Percentiles rank a stretch among this genome's conserved stretches.
These are phyloP conservation scores for Cystofilobasidium bisporidii DNA, from an alignment of 768 basidiomycete genomes.

Conservation along the genomic window DNA sequence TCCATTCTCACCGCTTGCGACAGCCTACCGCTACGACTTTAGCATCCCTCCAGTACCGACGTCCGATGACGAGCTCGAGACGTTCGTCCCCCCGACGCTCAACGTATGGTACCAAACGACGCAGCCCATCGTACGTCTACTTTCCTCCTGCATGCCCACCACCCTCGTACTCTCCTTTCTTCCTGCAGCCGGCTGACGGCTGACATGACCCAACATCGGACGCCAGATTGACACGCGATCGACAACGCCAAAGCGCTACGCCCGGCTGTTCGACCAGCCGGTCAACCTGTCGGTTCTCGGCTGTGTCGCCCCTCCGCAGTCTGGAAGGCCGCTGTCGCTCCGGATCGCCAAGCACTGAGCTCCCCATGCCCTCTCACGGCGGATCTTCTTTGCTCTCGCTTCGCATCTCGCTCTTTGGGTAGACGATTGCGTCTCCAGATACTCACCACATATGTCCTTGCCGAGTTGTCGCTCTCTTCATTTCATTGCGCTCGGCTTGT, in stretches of 20 bases:
- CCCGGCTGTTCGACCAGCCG: background rate
- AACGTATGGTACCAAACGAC: background rate
- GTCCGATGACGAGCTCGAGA: background rate
- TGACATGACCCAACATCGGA: too few relatives aligned
- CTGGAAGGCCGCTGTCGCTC: too few relatives aligned
- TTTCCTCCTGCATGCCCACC: background rate
- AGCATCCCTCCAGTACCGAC: background rate
- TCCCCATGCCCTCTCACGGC: too few relatives aligned
- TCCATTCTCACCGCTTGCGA: background rate
- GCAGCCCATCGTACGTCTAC: background rate
- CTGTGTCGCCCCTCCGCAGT: background rate
- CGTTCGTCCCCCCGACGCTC: background rate
- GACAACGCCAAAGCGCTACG: background rate
- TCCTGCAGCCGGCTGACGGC: too few relatives aligned
- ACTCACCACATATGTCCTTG: too few relatives aligned
- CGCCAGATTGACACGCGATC: background rate
- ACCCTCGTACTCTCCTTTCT: background rate
- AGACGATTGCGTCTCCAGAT: too few relatives aligned
- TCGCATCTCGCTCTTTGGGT: too few relatives aligned
- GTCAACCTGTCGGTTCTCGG: background rate
- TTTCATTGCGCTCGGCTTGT: too few relatives aligned
- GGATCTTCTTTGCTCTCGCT: too few relatives aligned
- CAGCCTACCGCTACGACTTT: constrained; percentile 7
- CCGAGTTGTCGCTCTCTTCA: too few relatives aligned
- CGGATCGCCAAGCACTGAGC: too few relatives aligned